phyloP scores from a whole-genome alignment of 768 basidiomycete genomes.

The Sporobolomyces roseus region DNA sequence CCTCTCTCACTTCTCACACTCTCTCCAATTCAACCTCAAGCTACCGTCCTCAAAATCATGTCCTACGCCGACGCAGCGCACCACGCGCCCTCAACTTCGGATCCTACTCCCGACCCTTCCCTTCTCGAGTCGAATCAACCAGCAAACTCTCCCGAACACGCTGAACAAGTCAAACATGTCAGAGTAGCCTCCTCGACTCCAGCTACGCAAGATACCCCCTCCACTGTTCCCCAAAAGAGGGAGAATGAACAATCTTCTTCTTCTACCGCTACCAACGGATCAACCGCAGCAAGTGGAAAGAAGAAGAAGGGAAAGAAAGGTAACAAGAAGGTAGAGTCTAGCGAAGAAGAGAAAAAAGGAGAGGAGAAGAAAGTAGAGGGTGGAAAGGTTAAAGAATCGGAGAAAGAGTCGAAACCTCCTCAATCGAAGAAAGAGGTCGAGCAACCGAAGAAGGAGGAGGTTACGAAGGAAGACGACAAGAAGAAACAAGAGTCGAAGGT shows the following conservation, averaged over 20 bases:
- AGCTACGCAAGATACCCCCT: no score
- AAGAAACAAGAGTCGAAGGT: not conserved
- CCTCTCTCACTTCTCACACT: not conserved
- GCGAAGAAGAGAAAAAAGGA: not conserved
- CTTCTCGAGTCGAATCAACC: slow-evolving; percentile 6
- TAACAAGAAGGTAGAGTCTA: slow-evolving; percentile 1
- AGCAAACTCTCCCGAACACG: not conserved
- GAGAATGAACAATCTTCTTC: slow-evolving; percentile 2
- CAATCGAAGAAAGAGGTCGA: not conserved
- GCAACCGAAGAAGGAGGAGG: not conserved
- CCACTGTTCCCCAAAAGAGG: slow-evolving; percentile 1
- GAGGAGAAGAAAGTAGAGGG: not conserved
- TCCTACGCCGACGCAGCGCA: slow-evolving; percentile 9
- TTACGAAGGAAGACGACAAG: not conserved
- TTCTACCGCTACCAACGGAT: not conserved
- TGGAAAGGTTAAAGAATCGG: not conserved
- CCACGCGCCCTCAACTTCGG: slow-evolving; percentile 2
- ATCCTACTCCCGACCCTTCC: slow-evolving; percentile 5
- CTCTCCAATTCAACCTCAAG: not conserved
- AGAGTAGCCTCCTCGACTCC: not conserved
- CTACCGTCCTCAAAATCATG: no score
- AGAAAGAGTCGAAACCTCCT: slow-evolving; percentile 5
- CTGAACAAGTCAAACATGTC: not conserved
- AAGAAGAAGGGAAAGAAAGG: slow-evolving; percentile 6
- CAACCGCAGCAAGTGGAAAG: not conserved